Percentiles rank a stretch among this genome's conserved stretches.
phyloP scores from a whole-genome alignment of 306 rosid species.

The Quercus parvula region DNA sequence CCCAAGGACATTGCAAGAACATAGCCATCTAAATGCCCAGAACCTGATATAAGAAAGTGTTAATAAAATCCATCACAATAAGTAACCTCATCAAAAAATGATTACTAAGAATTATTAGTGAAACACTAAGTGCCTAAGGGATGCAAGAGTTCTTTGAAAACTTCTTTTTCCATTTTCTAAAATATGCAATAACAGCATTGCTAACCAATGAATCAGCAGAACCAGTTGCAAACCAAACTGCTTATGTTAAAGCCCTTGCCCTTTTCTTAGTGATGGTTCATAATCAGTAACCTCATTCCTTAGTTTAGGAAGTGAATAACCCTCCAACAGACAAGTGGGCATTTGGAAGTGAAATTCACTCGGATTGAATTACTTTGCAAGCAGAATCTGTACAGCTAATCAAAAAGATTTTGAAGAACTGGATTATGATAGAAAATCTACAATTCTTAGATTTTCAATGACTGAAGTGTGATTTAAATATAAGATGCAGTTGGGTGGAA shows the following conservation, averaged over 20 bases:
- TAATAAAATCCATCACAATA: background rate
- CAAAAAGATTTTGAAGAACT: no score
- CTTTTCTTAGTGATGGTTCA: background rate
- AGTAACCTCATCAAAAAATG: constrained; percentile 3
- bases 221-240: background rate
- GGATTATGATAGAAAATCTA: no score
- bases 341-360: background rate
- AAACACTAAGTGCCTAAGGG: background rate
- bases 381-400: background rate
- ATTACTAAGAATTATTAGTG: background rate
- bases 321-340: background rate
- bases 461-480: no score
- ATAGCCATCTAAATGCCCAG: constrained; percentile 63
- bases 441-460: no score
- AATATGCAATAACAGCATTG: background rate
- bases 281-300: background rate
- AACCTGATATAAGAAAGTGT: constrained; percentile 43
- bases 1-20: constrained; percentile 83
- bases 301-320: background rate
- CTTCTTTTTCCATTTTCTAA: background rate
- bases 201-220: background rate
- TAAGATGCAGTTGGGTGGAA: no score
- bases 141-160: background rate
- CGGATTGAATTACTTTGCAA: background rate
- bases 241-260: background rate